Evolutionary conservation across 2,329 filamentous ascomycete genomes (phyloP), one percentile per base, ranked within the genome.

Genomic region (Monosporascus sp.): DNA sequence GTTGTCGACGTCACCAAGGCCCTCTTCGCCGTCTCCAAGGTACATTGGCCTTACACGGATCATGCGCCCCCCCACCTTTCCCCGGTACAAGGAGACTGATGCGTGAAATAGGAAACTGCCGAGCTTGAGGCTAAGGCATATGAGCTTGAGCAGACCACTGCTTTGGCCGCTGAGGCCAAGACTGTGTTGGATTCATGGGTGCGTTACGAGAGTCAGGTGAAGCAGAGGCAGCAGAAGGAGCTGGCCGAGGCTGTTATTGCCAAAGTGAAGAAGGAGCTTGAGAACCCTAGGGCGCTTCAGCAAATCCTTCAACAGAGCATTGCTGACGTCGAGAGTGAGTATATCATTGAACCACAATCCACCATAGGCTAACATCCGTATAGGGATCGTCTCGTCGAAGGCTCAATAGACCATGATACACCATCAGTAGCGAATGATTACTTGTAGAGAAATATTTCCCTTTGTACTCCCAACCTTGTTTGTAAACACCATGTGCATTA

Each of bases 211-310:
- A 81, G 89, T 67, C 94, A 97, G 82, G 92, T 99, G 71, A 99
- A 97, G 89, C 88, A 93, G 81, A 88, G 94, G 74, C 91, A 99
- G 82, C 94, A 99, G 84, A 87, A 83, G 77, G 94, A 99, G 83
- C 85, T 99, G 63, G 91, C 94, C 61, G 86, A 96, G 72, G 85
- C 79, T 74, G 82, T 99, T 76, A 97, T 99, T 69, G 85, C 88
- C 81, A 99, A 97, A 86, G 94, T 97, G 72, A 87, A 90, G 77
- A 97, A 97, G 86, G 93, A 97, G 83, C 86, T 99, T 55, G 90
- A 97, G 84, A 97, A 89, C 84, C 94, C 95, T 74, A 97, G 92
- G 85, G 83, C 87, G 63, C 86, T 99, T 67, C 91, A 97, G 83
- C 91, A 97, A 81, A 97, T 99, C 69, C 86, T 99, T 66, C 88